phyloP scores from a whole-genome alignment of 305 asterid species.

The Rubia tinctorum region DNA sequence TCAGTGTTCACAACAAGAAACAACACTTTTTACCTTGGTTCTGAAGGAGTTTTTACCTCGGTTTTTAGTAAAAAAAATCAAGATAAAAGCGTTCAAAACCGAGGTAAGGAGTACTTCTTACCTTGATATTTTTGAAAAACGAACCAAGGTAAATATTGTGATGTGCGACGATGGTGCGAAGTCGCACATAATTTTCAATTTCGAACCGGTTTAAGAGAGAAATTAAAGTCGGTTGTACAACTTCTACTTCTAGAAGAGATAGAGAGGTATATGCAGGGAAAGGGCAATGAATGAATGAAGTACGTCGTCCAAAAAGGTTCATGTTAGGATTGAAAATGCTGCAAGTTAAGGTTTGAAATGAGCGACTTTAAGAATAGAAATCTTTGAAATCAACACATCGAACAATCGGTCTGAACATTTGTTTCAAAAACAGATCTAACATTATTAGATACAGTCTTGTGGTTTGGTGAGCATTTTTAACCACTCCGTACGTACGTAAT shows the following conservation, averaged over 20 bases:
- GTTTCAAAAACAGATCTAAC: neutral
- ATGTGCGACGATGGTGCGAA: too few species aligned
- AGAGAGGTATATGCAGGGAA: too few species aligned
- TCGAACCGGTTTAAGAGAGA: neutral
- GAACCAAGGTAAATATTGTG: too few species aligned
- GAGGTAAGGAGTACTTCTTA: too few species aligned
- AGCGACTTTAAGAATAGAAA: slow-evolving; percentile 7
- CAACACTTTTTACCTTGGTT: too few species aligned
- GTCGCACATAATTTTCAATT: too few species aligned
- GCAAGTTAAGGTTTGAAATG: neutral
- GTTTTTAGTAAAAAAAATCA: too few species aligned
- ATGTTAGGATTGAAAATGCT: slow-evolving; percentile 3
- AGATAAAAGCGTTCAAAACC: too few species aligned
- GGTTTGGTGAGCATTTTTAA: slow-evolving; percentile 38
- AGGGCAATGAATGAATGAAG: neutral
- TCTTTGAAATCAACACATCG: slow-evolving; percentile 7
- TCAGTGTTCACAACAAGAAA: too few species aligned
- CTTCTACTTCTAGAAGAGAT: neutral
- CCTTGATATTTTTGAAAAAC: too few species aligned
- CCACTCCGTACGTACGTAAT: slow-evolving; percentile 22
- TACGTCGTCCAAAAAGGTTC: neutral
- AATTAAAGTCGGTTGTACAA: neutral
- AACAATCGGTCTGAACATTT: neutral
- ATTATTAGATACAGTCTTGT: slow-evolving; percentile 15
- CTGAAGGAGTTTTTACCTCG: too few species aligned